Evolutionary conservation across 1,284 basidiomycete species (phyloP), one percentile per base, ranked within the genome.

Genomic region (Fomitopsis schrenkii): DNA sequence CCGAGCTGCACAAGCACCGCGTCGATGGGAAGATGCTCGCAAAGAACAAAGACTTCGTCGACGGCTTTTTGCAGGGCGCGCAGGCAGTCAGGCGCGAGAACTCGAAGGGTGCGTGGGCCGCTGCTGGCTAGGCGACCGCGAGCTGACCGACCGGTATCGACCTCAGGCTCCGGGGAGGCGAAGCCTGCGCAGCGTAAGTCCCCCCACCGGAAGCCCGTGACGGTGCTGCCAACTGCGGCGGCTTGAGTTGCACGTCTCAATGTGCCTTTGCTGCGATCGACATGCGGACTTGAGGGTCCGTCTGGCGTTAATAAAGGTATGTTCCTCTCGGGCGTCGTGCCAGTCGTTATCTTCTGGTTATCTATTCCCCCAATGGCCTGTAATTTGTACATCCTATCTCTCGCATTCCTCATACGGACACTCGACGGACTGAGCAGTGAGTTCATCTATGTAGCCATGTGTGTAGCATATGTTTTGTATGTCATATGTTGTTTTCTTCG

Each of bases 11-110:
- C 42, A 82, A 79, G 30, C 80, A 85, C 68, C 88, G 89, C 35
- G 79, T 87, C 67, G 80, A 77, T 55, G 76, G 77, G 45, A 76
- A 79, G 63, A 79, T 84, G 61, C 81, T 88, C 56, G 74, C 80
- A 63, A 79, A 85, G 61, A 87, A 88, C 69, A 80, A 86, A 68
- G 78, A 82, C 61, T 90, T 90, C 74, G 86, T 90, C 70, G 80
- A 84, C 64, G 87, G 88, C 66, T 86, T 87, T 70, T 80, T 88
- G 35, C 79, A 83, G 0, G 68, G 71, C 58, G 70, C 67, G 42
- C 70, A 71, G 64, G 70, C 71, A 26, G 63, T 63, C 61, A 63
- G 57, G 52, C 52, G 36, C 19, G 52, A 54, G 52, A 36, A 22
- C 22, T 54, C 52, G 7, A 54, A 38, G 14, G n/a, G 52, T 54